Evolutionary conservation across 2,329 filamentous ascomycete genomes (phyloP).

Genomic region (Coniochaeta prunicola): DNA sequence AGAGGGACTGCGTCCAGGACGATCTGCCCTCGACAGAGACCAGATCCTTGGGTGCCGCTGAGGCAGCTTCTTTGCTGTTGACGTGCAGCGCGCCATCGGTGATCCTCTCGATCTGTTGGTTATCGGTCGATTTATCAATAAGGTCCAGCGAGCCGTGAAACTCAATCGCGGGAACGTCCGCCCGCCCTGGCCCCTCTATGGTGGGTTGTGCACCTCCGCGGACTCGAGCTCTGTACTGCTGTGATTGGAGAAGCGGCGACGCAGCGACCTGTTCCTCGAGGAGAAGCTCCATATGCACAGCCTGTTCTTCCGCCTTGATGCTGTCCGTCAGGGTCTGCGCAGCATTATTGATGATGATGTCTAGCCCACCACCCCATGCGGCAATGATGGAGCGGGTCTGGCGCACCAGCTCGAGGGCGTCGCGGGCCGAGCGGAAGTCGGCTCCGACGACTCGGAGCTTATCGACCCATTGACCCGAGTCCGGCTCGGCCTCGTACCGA

Average conservation of each 20-base stretch:
- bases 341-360: constrained; percentile 30
- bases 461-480: constrained; percentile 13
- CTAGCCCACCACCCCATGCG: constrained; percentile 9
- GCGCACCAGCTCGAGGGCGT: constrained; percentile 6
- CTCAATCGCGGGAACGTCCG: not conserved
- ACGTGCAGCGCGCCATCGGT: not conserved
- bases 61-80: not conserved
- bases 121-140: not conserved
- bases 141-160: not conserved
- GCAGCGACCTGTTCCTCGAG: not conserved
- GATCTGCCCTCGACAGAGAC: constrained; percentile 13
- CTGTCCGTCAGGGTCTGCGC: constrained; percentile 29
- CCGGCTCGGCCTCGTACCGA: constrained; percentile 17
- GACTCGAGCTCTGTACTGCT: constrained; percentile 3
- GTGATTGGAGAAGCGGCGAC: not conserved
- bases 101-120: not conserved
- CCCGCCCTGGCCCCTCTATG: constrained; percentile 3
- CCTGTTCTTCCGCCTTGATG: constrained; percentile 18
- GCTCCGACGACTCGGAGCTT: constrained; percentile 9
- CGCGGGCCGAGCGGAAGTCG: constrained; percentile 6
- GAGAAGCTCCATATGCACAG: constrained; percentile 12
- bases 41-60: constrained; percentile 3
- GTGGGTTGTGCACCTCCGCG: constrained; percentile 10
- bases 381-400: not conserved
- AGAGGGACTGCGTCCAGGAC: constrained; percentile 25